phyloP scores from a whole-genome alignment of 169 alveolate genomes.

The Cryptosporidium muris region DNA sequence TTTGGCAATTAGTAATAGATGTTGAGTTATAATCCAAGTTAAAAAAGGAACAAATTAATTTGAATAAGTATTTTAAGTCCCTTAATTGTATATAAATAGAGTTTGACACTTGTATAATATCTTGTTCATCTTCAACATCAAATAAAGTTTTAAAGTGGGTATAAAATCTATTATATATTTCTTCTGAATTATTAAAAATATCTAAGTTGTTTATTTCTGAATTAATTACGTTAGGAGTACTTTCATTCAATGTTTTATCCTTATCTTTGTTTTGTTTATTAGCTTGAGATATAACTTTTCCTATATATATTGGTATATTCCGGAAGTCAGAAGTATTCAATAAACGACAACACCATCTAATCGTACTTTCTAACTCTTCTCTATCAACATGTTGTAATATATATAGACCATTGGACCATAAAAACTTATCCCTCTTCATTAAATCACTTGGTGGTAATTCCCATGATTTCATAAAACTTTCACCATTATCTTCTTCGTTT shows the following conservation, averaged over 20 bases:
- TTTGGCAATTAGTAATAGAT: constrained; percentile 26
- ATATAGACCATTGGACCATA: constrained; percentile 63
- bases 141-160: constrained; percentile 59
- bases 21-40: constrained; percentile 58
- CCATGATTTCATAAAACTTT: not conserved
- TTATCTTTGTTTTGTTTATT: not conserved
- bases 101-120: constrained; percentile 62
- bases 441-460: constrained; percentile 56
- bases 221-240: not conserved
- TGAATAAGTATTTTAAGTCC: constrained; percentile 52
- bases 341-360: constrained; percentile 64
- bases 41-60: constrained; percentile 5
- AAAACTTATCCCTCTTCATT: constrained; percentile 58
- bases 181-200: not conserved
- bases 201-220: not conserved
- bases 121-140: constrained; percentile 65
- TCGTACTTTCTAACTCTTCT: constrained; percentile 41
- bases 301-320: constrained; percentile 41
- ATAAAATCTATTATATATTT: constrained; percentile 51
- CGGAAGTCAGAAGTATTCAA: constrained; percentile 52
- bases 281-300: constrained; percentile 1
- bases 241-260: too few relatives aligned
- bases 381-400: constrained; percentile 33
- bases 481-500: not conserved
- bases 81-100: constrained; percentile 54